Evolutionary conservation across 2,329 filamentous ascomycete species (phyloP).

Genomic region (Calonectria honghensis): DNA sequence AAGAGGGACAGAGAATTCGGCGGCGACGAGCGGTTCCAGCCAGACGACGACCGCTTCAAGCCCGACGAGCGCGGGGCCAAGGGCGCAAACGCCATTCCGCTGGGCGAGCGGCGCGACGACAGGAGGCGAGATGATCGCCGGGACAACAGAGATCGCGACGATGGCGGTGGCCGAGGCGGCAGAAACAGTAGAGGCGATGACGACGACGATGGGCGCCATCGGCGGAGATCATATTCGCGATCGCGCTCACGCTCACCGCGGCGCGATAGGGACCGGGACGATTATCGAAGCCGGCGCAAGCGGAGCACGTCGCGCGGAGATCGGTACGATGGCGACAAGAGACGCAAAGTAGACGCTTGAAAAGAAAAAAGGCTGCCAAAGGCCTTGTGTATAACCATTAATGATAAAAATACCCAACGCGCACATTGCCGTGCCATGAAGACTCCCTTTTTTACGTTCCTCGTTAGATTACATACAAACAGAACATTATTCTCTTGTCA

Average conservation of each 20-base stretch:
- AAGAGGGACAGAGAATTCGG: conserved; percentile 60
- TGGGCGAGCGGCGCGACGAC: conserved; percentile 76
- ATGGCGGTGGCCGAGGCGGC: conserved; percentile 54
- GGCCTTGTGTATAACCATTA: conserved; percentile 49
- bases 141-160: conserved; percentile 51
- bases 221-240: conserved; percentile 61
- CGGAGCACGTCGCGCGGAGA: conserved; percentile 73
- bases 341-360: conserved; percentile 72
- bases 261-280: conserved; percentile 64
- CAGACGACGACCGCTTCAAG: conserved; percentile 73
- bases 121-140: conserved; percentile 57
- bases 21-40: conserved; percentile 80
- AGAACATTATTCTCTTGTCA: conserved; percentile 26
- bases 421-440: conserved; percentile 35
- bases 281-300: conserved; percentile 71
- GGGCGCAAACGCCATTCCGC: conserved; percentile 82
- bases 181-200: conserved; percentile 54
- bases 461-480: conserved; percentile 48
- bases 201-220: conserved; percentile 44
- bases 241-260: conserved; percentile 76
- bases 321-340: conserved; percentile 75
- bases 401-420: conserved; percentile 51
- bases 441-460: conserved; percentile 43
- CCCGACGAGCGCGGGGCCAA: conserved; percentile 68
- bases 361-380: conserved; percentile 41